phyloP scores from a whole-genome alignment of 2,329 filamentous ascomycete species.

The Dryadomyces sulphureus region DNA sequence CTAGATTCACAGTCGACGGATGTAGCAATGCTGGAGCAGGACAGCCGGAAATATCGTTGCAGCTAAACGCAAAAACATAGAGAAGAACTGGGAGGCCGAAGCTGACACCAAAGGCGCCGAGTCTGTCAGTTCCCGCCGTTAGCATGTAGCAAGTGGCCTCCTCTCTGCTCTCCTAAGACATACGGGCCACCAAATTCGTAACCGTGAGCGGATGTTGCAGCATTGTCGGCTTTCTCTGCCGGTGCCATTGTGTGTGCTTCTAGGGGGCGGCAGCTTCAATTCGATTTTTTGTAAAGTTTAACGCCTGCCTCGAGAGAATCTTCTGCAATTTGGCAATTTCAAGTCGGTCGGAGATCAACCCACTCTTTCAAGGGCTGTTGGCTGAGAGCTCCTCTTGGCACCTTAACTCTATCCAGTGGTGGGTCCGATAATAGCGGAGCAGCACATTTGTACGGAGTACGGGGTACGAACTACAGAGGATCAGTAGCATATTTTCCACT shows the following conservation, averaged over 20 bases:
- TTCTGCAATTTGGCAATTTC: no score
- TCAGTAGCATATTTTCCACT: no score
- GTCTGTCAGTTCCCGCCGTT: slow-evolving; percentile 27
- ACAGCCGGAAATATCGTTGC: slow-evolving; percentile 87
- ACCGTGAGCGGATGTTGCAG: slow-evolving; percentile 18
- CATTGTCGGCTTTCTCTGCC: neutral
- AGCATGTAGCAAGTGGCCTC: neutral
- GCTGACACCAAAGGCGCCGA: slow-evolving; percentile 63
- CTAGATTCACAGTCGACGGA: slow-evolving; percentile 55
- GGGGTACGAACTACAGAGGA: no score
- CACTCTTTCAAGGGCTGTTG: no score
- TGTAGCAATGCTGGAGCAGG: slow-evolving; percentile 68
- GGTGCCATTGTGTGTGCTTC: neutral
- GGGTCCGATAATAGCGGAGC: no score
- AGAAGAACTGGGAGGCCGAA: slow-evolving; percentile 67
- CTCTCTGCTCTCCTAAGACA: neutral
- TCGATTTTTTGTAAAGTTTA: no score
- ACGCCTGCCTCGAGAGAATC: no score
- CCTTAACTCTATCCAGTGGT: no score
- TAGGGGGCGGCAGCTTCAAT: neutral
- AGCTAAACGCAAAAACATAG: slow-evolving; percentile 69
- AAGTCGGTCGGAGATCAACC: no score
- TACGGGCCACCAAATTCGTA: slow-evolving; percentile 40
- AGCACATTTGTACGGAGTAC: no score
- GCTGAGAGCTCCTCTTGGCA: no score